phyloP scores from a whole-genome alignment of 2,329 filamentous ascomycete genomes.

The Cladophialophora immunda region DNA sequence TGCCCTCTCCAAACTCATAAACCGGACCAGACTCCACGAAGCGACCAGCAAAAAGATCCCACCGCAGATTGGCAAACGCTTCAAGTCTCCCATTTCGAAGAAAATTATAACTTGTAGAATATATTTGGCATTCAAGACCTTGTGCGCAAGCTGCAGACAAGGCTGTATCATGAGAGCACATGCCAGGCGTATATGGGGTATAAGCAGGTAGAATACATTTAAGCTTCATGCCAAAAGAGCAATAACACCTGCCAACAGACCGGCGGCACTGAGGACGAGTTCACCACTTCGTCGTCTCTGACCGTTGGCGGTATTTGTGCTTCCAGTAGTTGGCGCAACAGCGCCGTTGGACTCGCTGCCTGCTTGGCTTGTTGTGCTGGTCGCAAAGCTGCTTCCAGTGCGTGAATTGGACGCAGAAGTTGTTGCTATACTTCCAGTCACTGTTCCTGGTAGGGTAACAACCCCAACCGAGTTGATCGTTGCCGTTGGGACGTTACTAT shows the following conservation, averaged over 20 bases:
- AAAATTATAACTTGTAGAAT: background rate
- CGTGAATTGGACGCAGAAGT: background rate
- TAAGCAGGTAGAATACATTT: background rate
- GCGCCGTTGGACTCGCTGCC: slow-evolving; percentile 7
- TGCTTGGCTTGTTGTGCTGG: slow-evolving; percentile 13
- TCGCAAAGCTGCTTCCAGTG: slow-evolving; percentile 17
- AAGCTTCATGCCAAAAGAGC: slow-evolving; percentile 22
- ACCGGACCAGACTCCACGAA: no score
- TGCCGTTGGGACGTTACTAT: slow-evolving; percentile 14
- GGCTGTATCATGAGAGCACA: background rate
- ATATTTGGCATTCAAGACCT: background rate
- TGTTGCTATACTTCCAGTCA: slow-evolving; percentile 3
- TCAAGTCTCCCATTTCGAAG: no score
- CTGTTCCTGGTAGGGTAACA: slow-evolving; percentile 17
- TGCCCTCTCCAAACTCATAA: no score
- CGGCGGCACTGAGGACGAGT: slow-evolving; percentile 24
- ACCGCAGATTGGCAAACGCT: no score
- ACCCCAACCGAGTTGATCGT: slow-evolving; percentile 13
- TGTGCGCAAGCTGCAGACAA: no score
- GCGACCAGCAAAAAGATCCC: no score
- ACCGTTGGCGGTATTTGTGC: slow-evolving; percentile 28
- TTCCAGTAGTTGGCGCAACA: slow-evolving; percentile 16
- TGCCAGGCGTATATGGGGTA: background rate
- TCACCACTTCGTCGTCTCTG: slow-evolving; percentile 17
- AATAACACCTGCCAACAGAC: slow-evolving; percentile 27